Percentiles rank a stretch among this genome's conserved stretches.
Evolutionary conservation across 2,329 filamentous ascomycete species (phyloP).

Genomic region (Cladosporium oxysporum): DNA sequence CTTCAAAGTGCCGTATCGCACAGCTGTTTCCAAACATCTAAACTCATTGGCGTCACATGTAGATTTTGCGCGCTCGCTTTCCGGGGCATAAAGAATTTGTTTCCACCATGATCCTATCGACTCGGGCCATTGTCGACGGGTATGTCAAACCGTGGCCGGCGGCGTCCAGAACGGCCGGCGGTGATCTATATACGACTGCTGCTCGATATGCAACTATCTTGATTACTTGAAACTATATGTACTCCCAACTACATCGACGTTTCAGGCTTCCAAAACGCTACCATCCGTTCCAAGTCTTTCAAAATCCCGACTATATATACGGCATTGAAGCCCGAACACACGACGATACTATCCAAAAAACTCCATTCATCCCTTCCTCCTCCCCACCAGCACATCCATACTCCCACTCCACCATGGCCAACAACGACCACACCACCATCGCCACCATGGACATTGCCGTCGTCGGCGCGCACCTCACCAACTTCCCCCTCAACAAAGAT

Average conservation of each 20-base stretch:
- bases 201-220: not conserved
- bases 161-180: not conserved
- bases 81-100: no score
- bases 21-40: not conserved
- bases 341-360: not conserved
- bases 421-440: not conserved
- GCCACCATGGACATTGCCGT: not conserved
- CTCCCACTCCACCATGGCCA: not conserved
- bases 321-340: not conserved
- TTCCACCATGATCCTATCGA: not conserved
- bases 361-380: not conserved
- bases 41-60: not conserved
- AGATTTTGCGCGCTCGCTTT: no score
- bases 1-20: not conserved
- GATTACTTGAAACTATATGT: not conserved
- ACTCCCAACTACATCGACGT: not conserved
- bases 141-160: not conserved
- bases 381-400: no score
- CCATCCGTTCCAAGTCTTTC: not conserved
- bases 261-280: not conserved
- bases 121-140: not conserved
- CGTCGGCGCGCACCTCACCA: conserved; percentile 8
- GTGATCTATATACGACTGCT: not conserved
- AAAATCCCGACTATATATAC: not conserved
- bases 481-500: not conserved